Evolutionary conservation across 78 protist species (phyloP).

Genomic region (Dictyostelium discoideum): DNA sequence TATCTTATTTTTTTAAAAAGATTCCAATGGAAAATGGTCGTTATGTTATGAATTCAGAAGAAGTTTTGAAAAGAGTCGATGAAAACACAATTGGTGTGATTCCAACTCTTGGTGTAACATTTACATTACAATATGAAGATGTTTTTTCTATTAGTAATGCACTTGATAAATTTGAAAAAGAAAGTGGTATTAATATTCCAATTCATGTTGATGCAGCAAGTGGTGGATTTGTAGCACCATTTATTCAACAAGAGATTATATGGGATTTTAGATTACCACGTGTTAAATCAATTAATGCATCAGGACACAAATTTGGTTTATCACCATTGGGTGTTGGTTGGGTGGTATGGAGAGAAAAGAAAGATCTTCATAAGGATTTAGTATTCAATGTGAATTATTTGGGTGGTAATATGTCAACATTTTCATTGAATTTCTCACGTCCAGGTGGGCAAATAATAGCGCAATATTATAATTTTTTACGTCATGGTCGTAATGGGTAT

Average conservation of each 20-base stretch:
- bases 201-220: conserved; percentile 85
- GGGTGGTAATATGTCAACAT: conserved; percentile 61
- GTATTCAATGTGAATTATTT: conserved; percentile 62
- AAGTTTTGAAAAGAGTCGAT: conserved; percentile 40
- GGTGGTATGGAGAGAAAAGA: conserved; percentile 35
- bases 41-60: conserved; percentile 35
- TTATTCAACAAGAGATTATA: conserved; percentile 13
- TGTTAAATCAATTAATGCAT: conserved; percentile 54
- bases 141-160: conserved; percentile 27
- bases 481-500: conserved; percentile 63
- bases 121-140: conserved; percentile 72
- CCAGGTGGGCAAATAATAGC: conserved; percentile 52
- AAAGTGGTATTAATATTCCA: conserved; percentile 53
- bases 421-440: conserved; percentile 66
- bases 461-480: conserved; percentile 57
- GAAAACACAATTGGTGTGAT: conserved; percentile 76
- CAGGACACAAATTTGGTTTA: conserved; percentile 80
- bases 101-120: conserved; percentile 59
- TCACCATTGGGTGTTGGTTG: conserved; percentile 57
- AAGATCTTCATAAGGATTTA: conserved; percentile 44
- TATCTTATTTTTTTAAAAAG: neutral
- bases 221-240: conserved; percentile 85
- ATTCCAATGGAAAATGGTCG: conserved; percentile 13
- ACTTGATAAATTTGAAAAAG: conserved; percentile 28
- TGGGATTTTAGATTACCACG: conserved; percentile 78